A percentile compares a stretch with the other conserved stretches of the same genome.
These are phyloP conservation scores for Sistotremastrum suecicum DNA, from an alignment of 768 basidiomycete genomes.

Conservation along the genomic window DNA sequence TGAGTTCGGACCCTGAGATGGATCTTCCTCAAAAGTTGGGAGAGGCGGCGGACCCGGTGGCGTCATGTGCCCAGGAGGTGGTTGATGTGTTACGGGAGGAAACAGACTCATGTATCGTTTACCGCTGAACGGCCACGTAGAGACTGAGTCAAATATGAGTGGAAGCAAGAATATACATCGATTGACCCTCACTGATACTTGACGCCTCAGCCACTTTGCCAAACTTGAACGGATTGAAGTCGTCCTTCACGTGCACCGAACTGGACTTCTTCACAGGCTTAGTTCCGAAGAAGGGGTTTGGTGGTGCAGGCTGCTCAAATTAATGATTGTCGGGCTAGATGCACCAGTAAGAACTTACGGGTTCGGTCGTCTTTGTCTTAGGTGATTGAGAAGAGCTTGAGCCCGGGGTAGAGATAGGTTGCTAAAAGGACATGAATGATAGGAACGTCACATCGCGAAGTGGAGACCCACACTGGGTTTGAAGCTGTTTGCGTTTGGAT, in stretches of 20 bases:
- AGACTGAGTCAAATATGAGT: conserved; percentile 3
- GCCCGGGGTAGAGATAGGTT: conserved; percentile 15
- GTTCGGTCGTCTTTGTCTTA: conserved; percentile 44
- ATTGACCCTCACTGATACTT: conserved; percentile 47
- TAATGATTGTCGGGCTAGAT: not conserved
- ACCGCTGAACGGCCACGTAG: conserved; percentile 76
- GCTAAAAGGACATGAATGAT: conserved; percentile 14
- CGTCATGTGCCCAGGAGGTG: conserved; percentile 50
- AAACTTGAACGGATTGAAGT: conserved; percentile 94
- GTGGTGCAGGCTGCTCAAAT: conserved; percentile 28
- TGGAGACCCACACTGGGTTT: conserved; percentile 33
- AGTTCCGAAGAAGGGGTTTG: conserved; percentile 86
- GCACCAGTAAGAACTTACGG: conserved; percentile 20
- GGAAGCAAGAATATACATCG: not conserved
- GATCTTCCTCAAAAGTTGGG: conserved; percentile 69
- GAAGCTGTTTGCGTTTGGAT: conserved; percentile 64
- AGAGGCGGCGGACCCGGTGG: conserved; percentile 58
- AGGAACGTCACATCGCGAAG: not conserved
- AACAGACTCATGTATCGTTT: conserved; percentile 76
- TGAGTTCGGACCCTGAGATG: conserved; percentile 34
- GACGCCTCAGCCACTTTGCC: conserved; percentile 65
- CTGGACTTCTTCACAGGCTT: conserved; percentile 60
- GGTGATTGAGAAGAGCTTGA: conserved; percentile 33
- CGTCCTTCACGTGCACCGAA: conserved; percentile 81
- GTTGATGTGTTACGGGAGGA: conserved; percentile 44